phyloP scores from a whole-genome alignment of 345 rosid species.

The Lumnitzera racemosa region DNA sequence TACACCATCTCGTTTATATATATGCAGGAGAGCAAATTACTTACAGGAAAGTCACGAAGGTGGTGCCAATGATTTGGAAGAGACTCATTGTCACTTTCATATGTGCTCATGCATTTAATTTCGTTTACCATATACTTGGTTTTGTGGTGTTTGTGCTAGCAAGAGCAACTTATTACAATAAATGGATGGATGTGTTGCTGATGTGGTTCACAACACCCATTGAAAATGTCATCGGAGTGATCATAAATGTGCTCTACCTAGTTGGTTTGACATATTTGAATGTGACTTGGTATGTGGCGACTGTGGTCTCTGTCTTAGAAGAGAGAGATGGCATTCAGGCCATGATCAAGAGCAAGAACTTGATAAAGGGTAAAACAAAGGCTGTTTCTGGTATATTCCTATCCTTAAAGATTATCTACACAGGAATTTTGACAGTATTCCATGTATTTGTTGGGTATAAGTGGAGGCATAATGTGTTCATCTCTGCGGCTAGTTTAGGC shows the following conservation, averaged over 20 bases:
- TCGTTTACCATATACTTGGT: constrained; percentile 16
- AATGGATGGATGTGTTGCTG: background rate
- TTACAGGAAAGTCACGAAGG: constrained; percentile 26
- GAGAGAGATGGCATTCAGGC: constrained; percentile 36
- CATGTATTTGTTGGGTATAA: constrained; percentile 10
- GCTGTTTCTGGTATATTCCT: constrained; percentile 17
- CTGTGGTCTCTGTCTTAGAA: constrained; percentile 49
- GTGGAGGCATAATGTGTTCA: constrained; percentile 8
- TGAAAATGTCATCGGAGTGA: background rate
- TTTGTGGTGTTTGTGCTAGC: background rate
- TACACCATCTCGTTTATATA: constrained; percentile 35
- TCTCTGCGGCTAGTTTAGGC: constrained; percentile 1
- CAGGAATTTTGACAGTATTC: constrained; percentile 13
- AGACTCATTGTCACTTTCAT: constrained; percentile 37
- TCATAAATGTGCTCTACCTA: constrained; percentile 7
- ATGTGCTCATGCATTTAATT: constrained; percentile 16
- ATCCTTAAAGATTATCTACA: background rate
- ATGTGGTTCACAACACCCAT: background rate
- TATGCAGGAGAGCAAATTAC: constrained; percentile 27
- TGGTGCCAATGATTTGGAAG: constrained; percentile 47
- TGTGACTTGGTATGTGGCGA: constrained; percentile 36
- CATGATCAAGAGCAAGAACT: constrained; percentile 20
- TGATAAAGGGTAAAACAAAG: constrained; percentile 37
- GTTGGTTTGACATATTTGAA: constrained; percentile 25
- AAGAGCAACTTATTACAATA: too few species aligned